A percentile compares a stretch with the other conserved stretches of the same genome.
These are phyloP conservation scores for Ambrosiella cleistominuta DNA, from an alignment of 2,329 filamentous ascomycete species.

Conservation along the genomic window DNA sequence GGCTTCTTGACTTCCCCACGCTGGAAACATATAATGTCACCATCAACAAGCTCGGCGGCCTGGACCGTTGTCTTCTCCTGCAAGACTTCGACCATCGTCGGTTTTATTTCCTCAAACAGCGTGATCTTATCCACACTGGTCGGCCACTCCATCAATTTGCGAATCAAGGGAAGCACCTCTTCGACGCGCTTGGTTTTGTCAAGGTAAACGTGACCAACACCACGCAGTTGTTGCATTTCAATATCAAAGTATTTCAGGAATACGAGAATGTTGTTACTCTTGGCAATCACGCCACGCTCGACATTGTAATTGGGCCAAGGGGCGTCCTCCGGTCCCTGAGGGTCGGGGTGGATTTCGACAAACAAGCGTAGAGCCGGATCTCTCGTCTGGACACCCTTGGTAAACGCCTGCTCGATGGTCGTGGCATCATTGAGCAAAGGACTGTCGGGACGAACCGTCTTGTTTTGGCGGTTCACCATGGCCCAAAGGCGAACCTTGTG, in stretches of 20 bases:
- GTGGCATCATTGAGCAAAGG: conserved; percentile 62
- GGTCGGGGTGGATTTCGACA: conserved; percentile 60
- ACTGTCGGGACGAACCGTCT: conserved; percentile 80
- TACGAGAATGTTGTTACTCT: conserved; percentile 54
- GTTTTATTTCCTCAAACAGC: conserved; percentile 97
- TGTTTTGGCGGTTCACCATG: conserved; percentile 98
- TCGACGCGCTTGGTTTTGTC: conserved; percentile 73
- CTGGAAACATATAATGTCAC: conserved; percentile 94
- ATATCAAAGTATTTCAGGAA: conserved; percentile 88
- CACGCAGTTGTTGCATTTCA: conserved; percentile 54
- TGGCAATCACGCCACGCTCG: conserved; percentile 36
- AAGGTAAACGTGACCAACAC: conserved; percentile 73
- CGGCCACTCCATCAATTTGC: conserved; percentile 73
- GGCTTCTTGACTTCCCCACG: conserved; percentile 19
- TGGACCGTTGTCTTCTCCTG: conserved; percentile 81
- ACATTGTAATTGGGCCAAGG: conserved; percentile 51
- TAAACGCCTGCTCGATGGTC: conserved; percentile 54
- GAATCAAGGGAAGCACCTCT: conserved; percentile 62
- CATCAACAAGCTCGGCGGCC: conserved; percentile 86
- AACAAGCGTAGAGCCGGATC: conserved; percentile 66
- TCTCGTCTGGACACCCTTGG: conserved; percentile 37
- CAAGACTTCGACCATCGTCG: conserved; percentile 87
- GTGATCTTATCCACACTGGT: conserved; percentile 41
- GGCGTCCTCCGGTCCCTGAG: conserved; percentile 48
- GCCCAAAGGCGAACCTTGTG: conserved; percentile 71